Percentiles rank a stretch among this genome's conserved stretches.
These are phyloP conservation scores for Metschnikowia reukaufii DNA, from an alignment of 805 yeast species.

Conservation along the genomic window DNA sequence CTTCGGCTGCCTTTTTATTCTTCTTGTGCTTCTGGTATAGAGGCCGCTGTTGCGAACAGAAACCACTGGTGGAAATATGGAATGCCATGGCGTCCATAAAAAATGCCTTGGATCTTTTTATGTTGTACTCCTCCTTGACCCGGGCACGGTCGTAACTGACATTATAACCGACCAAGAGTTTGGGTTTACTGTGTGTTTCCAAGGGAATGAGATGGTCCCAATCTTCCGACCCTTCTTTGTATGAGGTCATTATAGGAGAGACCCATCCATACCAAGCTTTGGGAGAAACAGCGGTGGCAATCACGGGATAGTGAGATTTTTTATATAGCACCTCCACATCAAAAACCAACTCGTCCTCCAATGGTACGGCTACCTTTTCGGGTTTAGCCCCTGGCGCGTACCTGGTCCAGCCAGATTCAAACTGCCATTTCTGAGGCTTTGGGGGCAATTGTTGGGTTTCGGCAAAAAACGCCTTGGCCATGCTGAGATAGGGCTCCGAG, in stretches of 20 bases:
- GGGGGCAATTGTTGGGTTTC: constrained; percentile 36
- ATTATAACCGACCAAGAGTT: constrained; percentile 84
- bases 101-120: constrained; percentile 67
- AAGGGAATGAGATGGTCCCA: constrained; percentile 76
- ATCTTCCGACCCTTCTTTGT: constrained; percentile 26
- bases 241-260: constrained; percentile 67
- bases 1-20: constrained; percentile 24
- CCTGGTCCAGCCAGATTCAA: constrained; percentile 77
- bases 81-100: constrained; percentile 90
- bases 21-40: constrained; percentile 65
- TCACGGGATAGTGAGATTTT: constrained; percentile 65
- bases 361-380: constrained; percentile 60
- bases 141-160: constrained; percentile 90
- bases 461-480: constrained; percentile 47
- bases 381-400: constrained; percentile 61
- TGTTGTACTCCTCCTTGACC: constrained; percentile 75
- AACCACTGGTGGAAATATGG: constrained; percentile 87
- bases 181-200: constrained; percentile 47
- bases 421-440: constrained; percentile 53
- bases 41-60: constrained; percentile 89
- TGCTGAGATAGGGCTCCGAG: constrained; percentile 57
- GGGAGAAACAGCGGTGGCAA: constrained; percentile 77
- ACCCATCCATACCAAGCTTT: constrained; percentile 95
- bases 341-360: constrained; percentile 71
- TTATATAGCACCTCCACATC: constrained; percentile 89